These are phyloP conservation scores for Zalerion maritima DNA, from an alignment of 495 filamentous ascomycete species.

Conservation along the genomic window DNA sequence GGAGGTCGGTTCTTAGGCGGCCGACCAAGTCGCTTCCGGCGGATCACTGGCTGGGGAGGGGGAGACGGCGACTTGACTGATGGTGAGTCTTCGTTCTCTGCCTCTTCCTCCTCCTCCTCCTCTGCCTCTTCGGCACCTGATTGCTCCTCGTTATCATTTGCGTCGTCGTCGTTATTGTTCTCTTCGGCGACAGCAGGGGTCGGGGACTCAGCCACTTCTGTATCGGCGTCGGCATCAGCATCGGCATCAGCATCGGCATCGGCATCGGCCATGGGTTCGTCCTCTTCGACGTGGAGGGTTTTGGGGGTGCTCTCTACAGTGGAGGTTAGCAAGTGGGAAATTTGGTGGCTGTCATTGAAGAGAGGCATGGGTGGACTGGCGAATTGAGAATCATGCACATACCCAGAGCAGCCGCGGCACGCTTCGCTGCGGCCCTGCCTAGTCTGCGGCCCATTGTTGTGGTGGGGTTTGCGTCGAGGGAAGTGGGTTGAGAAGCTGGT, in stretches of 20 bases:
- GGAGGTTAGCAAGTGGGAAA: neutral
- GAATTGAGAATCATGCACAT: conserved; percentile 7
- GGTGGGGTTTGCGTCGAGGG: too few relatives aligned
- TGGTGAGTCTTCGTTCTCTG: conserved; percentile 17
- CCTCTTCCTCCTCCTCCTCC: conserved; percentile 25
- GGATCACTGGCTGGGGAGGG: conserved; percentile 43
- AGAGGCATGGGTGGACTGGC: neutral
- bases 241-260: conserved; percentile 23
- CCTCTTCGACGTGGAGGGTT: conserved; percentile 34
- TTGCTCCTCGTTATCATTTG: conserved; percentile 5
- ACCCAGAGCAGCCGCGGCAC: conserved; percentile 32
- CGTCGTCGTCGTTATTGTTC: conserved; percentile 9
- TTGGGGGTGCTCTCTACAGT: conserved; percentile 35
- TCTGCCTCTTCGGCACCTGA: conserved; percentile 12
- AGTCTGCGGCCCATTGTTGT: conserved; percentile 22
- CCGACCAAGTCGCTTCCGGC: conserved; percentile 68
- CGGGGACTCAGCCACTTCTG: conserved; percentile 25
- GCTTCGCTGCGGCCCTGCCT: conserved; percentile 29
- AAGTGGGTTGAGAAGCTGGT: too few relatives aligned
- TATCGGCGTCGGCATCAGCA: conserved; percentile 17
- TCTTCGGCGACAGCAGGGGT: conserved; percentile 17
- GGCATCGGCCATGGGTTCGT: conserved; percentile 35
- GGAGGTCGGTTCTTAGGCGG: conserved; percentile 72
- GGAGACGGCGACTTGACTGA: conserved; percentile 32
- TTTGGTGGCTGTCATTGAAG: neutral